Base-by-base conservation (phyloP, 176 grass and related monocot genomes). In the Olyra latifolia region DNA sequence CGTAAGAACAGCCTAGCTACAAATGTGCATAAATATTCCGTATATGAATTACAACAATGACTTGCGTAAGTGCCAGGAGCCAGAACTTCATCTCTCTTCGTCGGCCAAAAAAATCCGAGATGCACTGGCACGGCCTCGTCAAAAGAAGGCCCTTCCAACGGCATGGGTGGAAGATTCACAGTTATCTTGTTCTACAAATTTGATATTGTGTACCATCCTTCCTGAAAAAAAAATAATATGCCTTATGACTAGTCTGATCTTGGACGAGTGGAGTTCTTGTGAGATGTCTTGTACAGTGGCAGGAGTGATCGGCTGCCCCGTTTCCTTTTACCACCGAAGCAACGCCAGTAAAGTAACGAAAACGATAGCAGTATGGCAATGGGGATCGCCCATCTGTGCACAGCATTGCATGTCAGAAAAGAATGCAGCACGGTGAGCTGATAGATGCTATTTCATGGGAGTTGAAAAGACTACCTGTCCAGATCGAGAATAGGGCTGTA, bases 401-500 rank as follows among this genome's bases (percentile, higher is more conserved):
- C 71, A 43, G 32, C 5, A 19, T 82, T 20, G 27, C 28, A n/a
- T 86, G 41, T 78, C 9, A 77, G 19, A 39, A 1, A 44, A 2
- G 56, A 25, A 20, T 46, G 56, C 17, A 20, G 12, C 9, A 5
- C 23, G 25, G 19, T 17, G 12, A 32, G 22, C 5, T 9, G 69
- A 57, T 19, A 73, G 39, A 42, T 48, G 44, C 3, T 27, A 17
- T 35, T 73, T 38, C 4, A 47, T n/a, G 22, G 47, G 27, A 54
- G 53, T 0, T 46, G 78, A 44, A 50, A 50, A 86, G 77, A 12
- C 8, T 86, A 91, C 96, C 96, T 91, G 78, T 99, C 96, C 29
- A 99, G 62, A 88, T 99, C 96, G 75, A 99, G 90, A 75, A 99
- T 68, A 45, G 96, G 96, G 29, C 90, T 99, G 79, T 95, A 99